phyloP scores from a whole-genome alignment of 2,329 filamentous ascomycete species.

The Clonostachys sp. region DNA sequence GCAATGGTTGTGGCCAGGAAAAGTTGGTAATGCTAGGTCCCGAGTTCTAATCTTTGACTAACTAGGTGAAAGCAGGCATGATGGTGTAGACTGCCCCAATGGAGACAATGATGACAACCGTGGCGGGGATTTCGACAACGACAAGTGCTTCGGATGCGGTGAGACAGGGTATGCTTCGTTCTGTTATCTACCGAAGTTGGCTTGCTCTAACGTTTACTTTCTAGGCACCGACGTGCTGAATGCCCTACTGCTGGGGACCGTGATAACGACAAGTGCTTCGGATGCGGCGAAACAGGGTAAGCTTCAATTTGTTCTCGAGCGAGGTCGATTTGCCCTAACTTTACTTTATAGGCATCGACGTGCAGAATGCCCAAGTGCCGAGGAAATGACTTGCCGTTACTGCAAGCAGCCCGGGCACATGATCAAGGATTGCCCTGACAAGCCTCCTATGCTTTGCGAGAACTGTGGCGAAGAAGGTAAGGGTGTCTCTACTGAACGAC shows the following conservation, averaged over 20 bases:
- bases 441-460: slow-evolving; percentile 49
- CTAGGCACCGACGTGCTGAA: slow-evolving; percentile 23
- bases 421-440: slow-evolving; percentile 58
- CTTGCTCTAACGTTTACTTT: slow-evolving; percentile 3
- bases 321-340: slow-evolving; percentile 3
- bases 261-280: slow-evolving; percentile 24
- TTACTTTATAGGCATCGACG: slow-evolving; percentile 15
- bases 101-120: neutral
- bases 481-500: neutral
- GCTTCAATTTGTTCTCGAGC: neutral
- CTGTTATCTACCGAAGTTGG: too few relatives aligned
- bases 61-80: neutral
- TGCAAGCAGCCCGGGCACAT: slow-evolving; percentile 49
- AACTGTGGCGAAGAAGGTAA: slow-evolving; percentile 57
- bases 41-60: neutral
- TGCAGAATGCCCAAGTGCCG: slow-evolving; percentile 26
- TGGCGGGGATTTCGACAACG: slow-evolving; percentile 13
- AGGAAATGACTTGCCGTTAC: slow-evolving; percentile 28
- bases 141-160: slow-evolving; percentile 30
- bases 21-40: neutral
- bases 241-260: slow-evolving; percentile 22
- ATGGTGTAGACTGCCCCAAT: neutral
- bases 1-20: neutral
- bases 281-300: slow-evolving; percentile 29
- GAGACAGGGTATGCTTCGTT: slow-evolving; percentile 22